Evolutionary conservation across 2,329 filamentous ascomycete genomes (phyloP).

Genomic region (Clonostachys byssicola): DNA sequence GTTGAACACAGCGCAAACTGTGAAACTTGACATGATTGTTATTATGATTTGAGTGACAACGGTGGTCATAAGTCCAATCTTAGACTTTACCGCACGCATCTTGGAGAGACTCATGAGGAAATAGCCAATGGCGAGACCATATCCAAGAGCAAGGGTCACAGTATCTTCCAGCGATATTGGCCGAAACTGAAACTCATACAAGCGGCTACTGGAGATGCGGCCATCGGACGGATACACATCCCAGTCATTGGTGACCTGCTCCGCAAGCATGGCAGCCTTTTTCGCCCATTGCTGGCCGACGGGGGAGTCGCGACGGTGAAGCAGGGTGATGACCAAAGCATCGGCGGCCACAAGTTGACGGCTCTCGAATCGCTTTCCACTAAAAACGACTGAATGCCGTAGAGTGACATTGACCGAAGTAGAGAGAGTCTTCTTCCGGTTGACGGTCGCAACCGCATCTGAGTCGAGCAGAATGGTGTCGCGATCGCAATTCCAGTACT

Average conservation of each 20-base stretch:
- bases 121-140: slow-evolving; percentile 59
- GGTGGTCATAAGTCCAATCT: slow-evolving; percentile 66
- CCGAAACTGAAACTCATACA: slow-evolving; percentile 77
- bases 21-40: slow-evolving; percentile 75
- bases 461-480: slow-evolving; percentile 53
- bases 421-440: slow-evolving; percentile 54
- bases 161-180: slow-evolving; percentile 67
- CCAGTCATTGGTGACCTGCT: slow-evolving; percentile 50
- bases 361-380: slow-evolving; percentile 72
- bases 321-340: slow-evolving; percentile 72
- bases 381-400: slow-evolving; percentile 75
- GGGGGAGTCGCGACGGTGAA: slow-evolving; percentile 62
- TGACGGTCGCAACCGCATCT: slow-evolving; percentile 66
- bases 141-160: slow-evolving; percentile 59
- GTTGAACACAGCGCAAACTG: slow-evolving; percentile 70
- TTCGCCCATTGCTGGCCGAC: slow-evolving; percentile 63
- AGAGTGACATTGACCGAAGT: slow-evolving; percentile 71
- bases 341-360: slow-evolving; percentile 67
- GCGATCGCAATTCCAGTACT: slow-evolving; percentile 73
- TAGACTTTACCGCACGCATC: slow-evolving; percentile 71
- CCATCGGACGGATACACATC: slow-evolving; percentile 60
- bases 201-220: slow-evolving; percentile 46
- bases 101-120: slow-evolving; percentile 64
- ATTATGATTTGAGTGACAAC: slow-evolving; percentile 66
- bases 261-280: slow-evolving; percentile 48